phyloP scores from a whole-genome alignment of 1,139 yeast species.

The Yamadazyma dendronema region DNA sequence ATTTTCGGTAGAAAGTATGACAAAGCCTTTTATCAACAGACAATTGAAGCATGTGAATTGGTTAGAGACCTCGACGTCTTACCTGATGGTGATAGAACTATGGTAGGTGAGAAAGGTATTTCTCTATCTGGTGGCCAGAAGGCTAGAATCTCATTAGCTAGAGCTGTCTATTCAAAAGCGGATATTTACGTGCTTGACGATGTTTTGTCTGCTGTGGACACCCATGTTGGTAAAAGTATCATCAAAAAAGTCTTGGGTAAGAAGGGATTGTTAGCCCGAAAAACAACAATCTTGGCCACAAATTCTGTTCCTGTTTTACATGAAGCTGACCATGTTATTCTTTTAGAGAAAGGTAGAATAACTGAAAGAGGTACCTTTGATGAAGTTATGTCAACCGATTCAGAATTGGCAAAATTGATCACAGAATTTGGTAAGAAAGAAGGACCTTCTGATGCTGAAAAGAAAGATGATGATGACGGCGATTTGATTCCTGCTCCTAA shows the following conservation, averaged over 20 bases:
- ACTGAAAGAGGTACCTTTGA: conserved; percentile 34
- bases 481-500: conserved; percentile 6
- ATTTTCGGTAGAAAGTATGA: conserved; percentile 35
- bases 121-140: conserved; percentile 49
- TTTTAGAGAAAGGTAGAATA: conserved; percentile 27
- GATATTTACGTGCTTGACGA: conserved; percentile 40
- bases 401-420: conserved; percentile 24
- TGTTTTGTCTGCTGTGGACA: conserved; percentile 40
- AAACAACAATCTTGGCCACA: conserved; percentile 37
- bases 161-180: conserved; percentile 42
- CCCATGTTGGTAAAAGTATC: conserved; percentile 38
- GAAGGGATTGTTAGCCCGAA: conserved; percentile 29
- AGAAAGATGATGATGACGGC: conserved; percentile 12
- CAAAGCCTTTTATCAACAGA: conserved; percentile 25
- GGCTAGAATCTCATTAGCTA: conserved; percentile 40
- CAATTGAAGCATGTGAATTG: conserved; percentile 38
- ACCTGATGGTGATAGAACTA: conserved; percentile 42
- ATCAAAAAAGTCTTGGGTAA: conserved; percentile 29
- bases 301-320: conserved; percentile 36
- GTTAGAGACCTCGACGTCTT: conserved; percentile 32
- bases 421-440: conserved; percentile 24
- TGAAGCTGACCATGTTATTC: conserved; percentile 27
- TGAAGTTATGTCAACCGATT: conserved; percentile 20
- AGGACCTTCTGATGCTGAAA: conserved; percentile 1
- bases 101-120: conserved; percentile 46